Evolutionary conservation across 2,329 filamentous ascomycete genomes (phyloP).

Genomic region (Basipetospora chlamydospora): DNA sequence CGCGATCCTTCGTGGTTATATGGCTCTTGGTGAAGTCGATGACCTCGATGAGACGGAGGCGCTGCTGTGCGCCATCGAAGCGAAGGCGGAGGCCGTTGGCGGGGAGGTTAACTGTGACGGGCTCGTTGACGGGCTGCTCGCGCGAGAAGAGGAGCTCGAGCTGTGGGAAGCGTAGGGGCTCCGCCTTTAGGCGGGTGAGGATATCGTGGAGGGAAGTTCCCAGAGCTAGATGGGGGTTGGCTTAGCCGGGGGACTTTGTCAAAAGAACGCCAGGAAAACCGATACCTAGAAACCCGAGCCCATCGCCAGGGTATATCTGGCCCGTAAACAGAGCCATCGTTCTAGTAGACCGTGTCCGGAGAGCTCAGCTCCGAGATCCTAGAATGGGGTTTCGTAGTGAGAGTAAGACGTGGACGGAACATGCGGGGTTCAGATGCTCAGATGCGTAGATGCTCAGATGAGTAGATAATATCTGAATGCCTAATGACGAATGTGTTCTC

Average conservation of each 20-base stretch:
- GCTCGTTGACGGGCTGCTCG: conserved; percentile 57
- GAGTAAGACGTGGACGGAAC: too few species aligned
- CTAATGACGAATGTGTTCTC: too few species aligned
- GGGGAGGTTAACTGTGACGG: conserved; percentile 62
- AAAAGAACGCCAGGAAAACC: too few species aligned
- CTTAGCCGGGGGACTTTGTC: not conserved
- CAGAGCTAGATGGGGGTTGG: conserved; percentile 42
- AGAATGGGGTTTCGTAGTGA: too few species aligned
- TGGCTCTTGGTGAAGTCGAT: conserved; percentile 76
- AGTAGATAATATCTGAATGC: too few species aligned
- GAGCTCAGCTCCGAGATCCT: too few species aligned
- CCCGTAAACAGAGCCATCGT: conserved; percentile 38
- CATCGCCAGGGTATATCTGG: conserved; percentile 52
- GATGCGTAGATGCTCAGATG: too few species aligned
- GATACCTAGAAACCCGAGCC: conserved; percentile 47
- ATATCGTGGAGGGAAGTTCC: conserved; percentile 86
- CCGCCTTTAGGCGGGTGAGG: conserved; percentile 73
- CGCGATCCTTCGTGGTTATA: conserved; percentile 66
- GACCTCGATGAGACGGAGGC: conserved; percentile 80
- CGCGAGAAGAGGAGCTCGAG: conserved; percentile 73
- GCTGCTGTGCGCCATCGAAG: conserved; percentile 88
- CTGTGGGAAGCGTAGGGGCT: conserved; percentile 67
- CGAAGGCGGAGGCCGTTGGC: conserved; percentile 78
- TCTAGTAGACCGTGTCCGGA: too few species aligned
- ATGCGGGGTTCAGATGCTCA: not conserved